Evolutionary conservation across 768 basidiomycete species (phyloP).

Genomic region (Multifurca ochricompacta): DNA sequence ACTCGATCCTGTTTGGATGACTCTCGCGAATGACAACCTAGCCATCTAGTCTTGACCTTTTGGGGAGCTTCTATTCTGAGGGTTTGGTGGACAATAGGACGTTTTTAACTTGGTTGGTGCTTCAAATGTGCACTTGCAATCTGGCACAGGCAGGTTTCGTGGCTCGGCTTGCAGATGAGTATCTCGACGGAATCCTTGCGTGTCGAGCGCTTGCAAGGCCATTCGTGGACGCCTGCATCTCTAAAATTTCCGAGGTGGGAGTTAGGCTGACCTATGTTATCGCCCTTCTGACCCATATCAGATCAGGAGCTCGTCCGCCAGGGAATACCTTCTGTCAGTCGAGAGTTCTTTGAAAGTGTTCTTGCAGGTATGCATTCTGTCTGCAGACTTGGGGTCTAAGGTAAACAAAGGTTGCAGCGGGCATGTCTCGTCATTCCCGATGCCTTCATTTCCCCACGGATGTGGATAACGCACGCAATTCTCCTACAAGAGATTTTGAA

Average conservation of each 20-base stretch:
- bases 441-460: constrained; percentile 62
- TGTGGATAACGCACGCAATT: constrained; percentile 50
- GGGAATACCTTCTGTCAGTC: constrained; percentile 47
- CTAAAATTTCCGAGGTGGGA: constrained; percentile 56
- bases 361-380: constrained; percentile 44
- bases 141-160: constrained; percentile 77
- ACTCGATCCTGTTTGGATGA: not conserved
- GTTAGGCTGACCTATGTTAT: not conserved
- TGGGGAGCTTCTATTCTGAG: constrained; percentile 73
- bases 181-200: constrained; percentile 58
- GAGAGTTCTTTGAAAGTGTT: constrained; percentile 47
- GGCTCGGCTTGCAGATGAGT: constrained; percentile 70
- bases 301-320: constrained; percentile 49
- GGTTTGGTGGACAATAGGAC: constrained; percentile 72
- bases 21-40: not conserved
- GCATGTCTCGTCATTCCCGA: constrained; percentile 66
- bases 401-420: constrained; percentile 35
- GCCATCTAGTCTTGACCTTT: constrained; percentile 48
- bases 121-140: constrained; percentile 70
- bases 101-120: constrained; percentile 72
- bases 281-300: constrained; percentile 23
- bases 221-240: constrained; percentile 63
- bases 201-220: constrained; percentile 64
- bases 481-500: constrained; percentile 43
- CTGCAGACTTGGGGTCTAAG: not conserved